phyloP scores from a whole-genome alignment of 148 eudicot genomes.

The Suaeda aralocaspica region DNA sequence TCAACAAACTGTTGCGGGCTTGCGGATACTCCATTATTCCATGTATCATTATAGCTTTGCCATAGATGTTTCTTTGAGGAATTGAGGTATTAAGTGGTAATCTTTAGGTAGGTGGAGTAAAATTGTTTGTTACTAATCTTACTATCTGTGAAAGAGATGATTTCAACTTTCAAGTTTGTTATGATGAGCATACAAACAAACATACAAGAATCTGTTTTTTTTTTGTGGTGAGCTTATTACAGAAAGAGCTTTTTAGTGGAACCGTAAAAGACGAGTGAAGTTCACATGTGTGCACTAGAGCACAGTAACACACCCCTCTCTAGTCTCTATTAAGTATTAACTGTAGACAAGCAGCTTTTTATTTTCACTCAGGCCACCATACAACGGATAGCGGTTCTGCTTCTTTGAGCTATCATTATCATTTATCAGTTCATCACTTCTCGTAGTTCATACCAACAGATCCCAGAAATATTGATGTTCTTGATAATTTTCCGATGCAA shows the following conservation, averaged over 20 bases:
- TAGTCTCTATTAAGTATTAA: background rate
- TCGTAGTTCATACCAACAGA: too few relatives aligned
- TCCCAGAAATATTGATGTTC: too few relatives aligned
- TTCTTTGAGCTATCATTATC: too few relatives aligned
- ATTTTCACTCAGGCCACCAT: background rate
- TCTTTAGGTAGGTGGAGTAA: too few relatives aligned
- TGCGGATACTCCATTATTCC: too few relatives aligned
- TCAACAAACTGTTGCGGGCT: too few relatives aligned
- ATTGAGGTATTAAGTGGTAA: too few relatives aligned
- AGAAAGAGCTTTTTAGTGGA: constrained; percentile 9
- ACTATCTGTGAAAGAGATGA: background rate
- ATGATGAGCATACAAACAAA: constrained; percentile 4
- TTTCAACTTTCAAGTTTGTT: background rate
- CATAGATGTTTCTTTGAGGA: too few relatives aligned
- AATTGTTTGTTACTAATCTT: too few relatives aligned
- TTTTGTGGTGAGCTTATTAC: background rate
- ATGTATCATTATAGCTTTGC: too few relatives aligned
- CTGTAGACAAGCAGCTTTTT: background rate
- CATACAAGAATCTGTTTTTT: background rate
- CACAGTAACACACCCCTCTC: background rate
- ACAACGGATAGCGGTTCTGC: background rate
- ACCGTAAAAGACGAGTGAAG: constrained; percentile 1
- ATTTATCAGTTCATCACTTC: too few relatives aligned
- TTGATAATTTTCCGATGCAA: too few relatives aligned
- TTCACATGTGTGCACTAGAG: constrained; percentile 6